Evolutionary conservation across 352 stramenopile species (phyloP), one percentile per base, ranked within the genome.

Genomic region (Phytophthora macrochlamydospora): DNA sequence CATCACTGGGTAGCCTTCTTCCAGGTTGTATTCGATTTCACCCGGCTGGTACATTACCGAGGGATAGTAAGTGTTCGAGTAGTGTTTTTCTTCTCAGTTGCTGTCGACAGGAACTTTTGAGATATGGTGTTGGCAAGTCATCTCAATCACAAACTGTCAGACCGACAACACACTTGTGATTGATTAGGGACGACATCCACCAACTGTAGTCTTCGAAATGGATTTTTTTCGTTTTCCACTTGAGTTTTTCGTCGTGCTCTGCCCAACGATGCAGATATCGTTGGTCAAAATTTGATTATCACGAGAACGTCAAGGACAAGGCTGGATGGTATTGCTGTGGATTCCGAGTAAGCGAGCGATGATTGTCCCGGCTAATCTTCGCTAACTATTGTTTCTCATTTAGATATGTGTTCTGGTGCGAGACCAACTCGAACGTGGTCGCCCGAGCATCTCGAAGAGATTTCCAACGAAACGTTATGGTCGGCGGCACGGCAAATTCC

Each of bases 351-450:
- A 37, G 59, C 49, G 2, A 30, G 7, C 31, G 6, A 12, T 24
- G 18, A 24, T 55, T 55, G 18, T 50, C 13, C 32, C 31, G 29
- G 12, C 31, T 56, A 0, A 9, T 28, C 3, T 24, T 14, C 44
- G 35, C 14, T 11, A 35, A 37, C 2, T 48, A 18, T 37, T 48
- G 69, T 18, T 9, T 13, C 57, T 44, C 8, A 59, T 59, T 2
- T 30, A 88, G 78, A 52, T 88, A 78, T 55, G 11, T 90, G 4
- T 93, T 92, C 59, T 93, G 85, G 85, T 83, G 73, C 48, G 85
- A 93, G 44, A 84, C 54, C 29, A 93, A 91, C 65, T 67, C 71
- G 7, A 91, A 93, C 51, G 65, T 79, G 2, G 51, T 93, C 13
- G 81, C 76, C n/a, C 71, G 71, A 18, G 85, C 85, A 4, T 55